Percentiles rank a stretch among this genome's conserved stretches.
These are phyloP conservation scores for Talaromyces marneffei DNA, from an alignment of 2,329 filamentous ascomycete genomes.

Conservation along the genomic window DNA sequence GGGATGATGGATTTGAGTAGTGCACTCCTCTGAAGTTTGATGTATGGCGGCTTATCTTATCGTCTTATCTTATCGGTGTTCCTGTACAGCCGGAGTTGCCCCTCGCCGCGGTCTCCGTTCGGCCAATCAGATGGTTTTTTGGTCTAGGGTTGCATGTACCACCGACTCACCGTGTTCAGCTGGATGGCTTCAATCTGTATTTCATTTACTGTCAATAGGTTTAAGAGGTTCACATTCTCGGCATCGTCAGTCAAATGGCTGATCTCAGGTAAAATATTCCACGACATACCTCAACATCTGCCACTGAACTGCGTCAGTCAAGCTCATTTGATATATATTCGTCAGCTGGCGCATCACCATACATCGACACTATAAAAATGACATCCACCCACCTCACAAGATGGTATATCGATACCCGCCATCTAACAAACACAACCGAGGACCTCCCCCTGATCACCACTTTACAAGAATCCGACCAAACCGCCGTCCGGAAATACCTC, in stretches of 20 bases:
- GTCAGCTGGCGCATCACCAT: too few species aligned
- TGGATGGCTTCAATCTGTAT: not conserved
- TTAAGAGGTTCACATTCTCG: not conserved
- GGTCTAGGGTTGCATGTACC: not conserved
- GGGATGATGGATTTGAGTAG: not conserved
- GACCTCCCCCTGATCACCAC: constrained; percentile 37
- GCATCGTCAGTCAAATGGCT: not conserved
- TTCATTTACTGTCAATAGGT: not conserved
- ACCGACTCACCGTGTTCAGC: not conserved
- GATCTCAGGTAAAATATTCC: not conserved
- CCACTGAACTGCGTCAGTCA: too few species aligned
- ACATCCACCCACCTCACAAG: constrained; percentile 24
- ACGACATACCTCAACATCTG: not conserved
- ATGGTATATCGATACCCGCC: constrained; percentile 43
- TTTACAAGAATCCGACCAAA: constrained; percentile 45
- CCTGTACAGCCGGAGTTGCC: not conserved
- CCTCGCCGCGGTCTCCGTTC: constrained; percentile 7
- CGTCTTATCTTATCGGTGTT: constrained; percentile 6
- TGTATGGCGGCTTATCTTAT: not conserved
- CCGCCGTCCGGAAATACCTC: constrained; percentile 45
- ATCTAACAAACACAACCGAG: constrained; percentile 25
- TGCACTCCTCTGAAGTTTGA: not conserved
- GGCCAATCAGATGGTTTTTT: not conserved
- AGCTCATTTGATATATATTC: not conserved
- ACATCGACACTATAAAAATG: too few species aligned